These are phyloP conservation scores for Aciculoconidium aculeatum DNA, from an alignment of 805 yeast genomes.

Conservation along the genomic window DNA sequence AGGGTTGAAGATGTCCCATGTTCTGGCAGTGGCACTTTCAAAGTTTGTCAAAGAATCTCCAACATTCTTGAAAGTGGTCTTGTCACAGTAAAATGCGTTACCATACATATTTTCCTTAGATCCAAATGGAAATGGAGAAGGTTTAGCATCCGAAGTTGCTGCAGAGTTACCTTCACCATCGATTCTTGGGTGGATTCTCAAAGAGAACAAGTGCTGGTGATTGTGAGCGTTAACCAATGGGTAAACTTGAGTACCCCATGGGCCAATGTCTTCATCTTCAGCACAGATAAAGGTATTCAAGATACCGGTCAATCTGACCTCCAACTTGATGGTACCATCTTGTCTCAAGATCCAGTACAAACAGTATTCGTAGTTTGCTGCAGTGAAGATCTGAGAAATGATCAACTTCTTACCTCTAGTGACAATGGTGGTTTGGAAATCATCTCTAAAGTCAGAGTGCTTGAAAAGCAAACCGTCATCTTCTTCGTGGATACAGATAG, in stretches of 20 bases:
- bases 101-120: constrained; percentile 71
- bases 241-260: constrained; percentile 78
- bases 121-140: constrained; percentile 57
- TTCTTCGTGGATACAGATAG: constrained; percentile 81
- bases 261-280: constrained; percentile 61
- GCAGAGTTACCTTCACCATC: constrained; percentile 79
- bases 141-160: constrained; percentile 57
- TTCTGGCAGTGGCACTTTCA: constrained; percentile 58
- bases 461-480: constrained; percentile 76
- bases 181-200: constrained; percentile 74
- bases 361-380: constrained; percentile 83
- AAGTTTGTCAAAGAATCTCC: constrained; percentile 59
- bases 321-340: constrained; percentile 78
- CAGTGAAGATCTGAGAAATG: constrained; percentile 77
- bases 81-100: constrained; percentile 65
- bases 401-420: constrained; percentile 72
- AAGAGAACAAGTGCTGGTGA: constrained; percentile 78
- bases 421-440: constrained; percentile 65
- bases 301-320: constrained; percentile 76
- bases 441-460: constrained; percentile 82
- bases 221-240: constrained; percentile 81
- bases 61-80: constrained; percentile 63
- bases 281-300: constrained; percentile 65
- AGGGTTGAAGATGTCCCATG: constrained; percentile 78
- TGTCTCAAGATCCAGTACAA: constrained; percentile 78